Conservation (phyloP, 2,329 filamentous ascomycete species). For the Cladosporium sp. region DNA sequence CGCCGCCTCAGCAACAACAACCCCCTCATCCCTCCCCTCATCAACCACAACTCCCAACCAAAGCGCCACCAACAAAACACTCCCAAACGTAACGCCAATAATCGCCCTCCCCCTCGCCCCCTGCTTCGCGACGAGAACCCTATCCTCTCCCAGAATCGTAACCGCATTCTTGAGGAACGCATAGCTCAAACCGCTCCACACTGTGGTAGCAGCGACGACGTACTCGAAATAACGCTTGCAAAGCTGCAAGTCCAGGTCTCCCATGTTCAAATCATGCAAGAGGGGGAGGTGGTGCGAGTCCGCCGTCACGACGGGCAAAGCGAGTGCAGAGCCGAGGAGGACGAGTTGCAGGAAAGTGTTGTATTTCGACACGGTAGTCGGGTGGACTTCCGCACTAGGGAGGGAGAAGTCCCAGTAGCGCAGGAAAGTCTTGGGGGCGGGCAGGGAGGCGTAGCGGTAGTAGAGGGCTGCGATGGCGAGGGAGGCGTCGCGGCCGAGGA, state of each 20-base stretch:
- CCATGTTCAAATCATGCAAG: conserved; percentile 20
- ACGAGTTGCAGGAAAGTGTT: conserved; percentile 91
- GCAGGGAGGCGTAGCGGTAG: conserved; percentile 91
- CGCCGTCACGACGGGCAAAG: conserved; percentile 62
- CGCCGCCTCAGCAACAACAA: conserved; percentile 3
- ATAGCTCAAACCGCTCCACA: conserved; percentile 93
- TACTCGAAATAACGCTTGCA: conserved; percentile 53
- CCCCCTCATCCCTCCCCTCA: conserved; percentile 6
- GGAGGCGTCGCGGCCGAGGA: conserved; percentile 81
- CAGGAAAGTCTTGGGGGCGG: conserved; percentile 83
- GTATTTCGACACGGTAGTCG: conserved; percentile 77
- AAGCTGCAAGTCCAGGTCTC: conserved; percentile 29
- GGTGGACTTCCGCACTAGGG: conserved; percentile 77
- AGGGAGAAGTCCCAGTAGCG: conserved; percentile 98
- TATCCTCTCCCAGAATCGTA: conserved; percentile 63
- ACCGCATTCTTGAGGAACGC: conserved; percentile 87
- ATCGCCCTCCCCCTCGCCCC: conserved; percentile 44
- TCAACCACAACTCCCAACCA: conserved; percentile 20
- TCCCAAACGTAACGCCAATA: conserved; percentile 43
- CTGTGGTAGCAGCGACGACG: conserved; percentile 78
- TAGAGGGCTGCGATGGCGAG: conserved; percentile 85
- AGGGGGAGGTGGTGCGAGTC: conserved; percentile 22
- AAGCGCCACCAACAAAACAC: conserved; percentile 38
- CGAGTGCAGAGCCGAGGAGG: conserved; percentile 78
- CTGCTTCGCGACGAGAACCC: conserved; percentile 44